Percentiles rank a stretch among this genome's conserved stretches.
Conservation (phyloP, 192 early-diverging fungal genomes). For the Podila epicladia region DNA sequence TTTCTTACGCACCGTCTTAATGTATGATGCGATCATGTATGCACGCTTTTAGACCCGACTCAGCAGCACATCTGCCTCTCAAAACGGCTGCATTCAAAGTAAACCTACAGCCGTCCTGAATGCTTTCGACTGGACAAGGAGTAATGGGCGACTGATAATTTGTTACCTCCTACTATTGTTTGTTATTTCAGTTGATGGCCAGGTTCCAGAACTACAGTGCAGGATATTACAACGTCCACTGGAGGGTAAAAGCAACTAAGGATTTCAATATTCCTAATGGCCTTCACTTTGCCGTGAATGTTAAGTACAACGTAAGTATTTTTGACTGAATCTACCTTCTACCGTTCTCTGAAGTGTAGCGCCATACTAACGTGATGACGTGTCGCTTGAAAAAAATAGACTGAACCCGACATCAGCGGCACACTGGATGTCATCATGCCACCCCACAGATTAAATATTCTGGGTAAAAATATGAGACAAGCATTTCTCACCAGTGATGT, state of each 20-base stretch:
- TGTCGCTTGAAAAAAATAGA: neutral
- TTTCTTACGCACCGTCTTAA: too few species aligned
- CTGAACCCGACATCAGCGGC: slow-evolving; percentile 41
- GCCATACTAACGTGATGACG: neutral
- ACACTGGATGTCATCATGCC: slow-evolving; percentile 38
- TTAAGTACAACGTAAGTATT: slow-evolving; percentile 36
- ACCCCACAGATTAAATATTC: slow-evolving; percentile 9
- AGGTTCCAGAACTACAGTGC: slow-evolving; percentile 22
- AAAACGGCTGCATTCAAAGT: slow-evolving; percentile 34
- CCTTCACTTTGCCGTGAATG: slow-evolving; percentile 26
- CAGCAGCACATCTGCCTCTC: slow-evolving; percentile 15
- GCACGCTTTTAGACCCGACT: slow-evolving; percentile 8
- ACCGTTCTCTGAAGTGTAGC: too few species aligned
- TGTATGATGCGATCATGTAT: too few species aligned
- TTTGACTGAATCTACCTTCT: neutral
- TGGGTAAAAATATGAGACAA: slow-evolving; percentile 15
- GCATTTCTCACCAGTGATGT: neutral
- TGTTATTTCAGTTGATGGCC: slow-evolving; percentile 15
- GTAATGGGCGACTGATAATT: neutral
- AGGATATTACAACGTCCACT: slow-evolving; percentile 27
- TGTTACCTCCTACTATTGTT: neutral
- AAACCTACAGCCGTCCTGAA: neutral
- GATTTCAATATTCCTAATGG: slow-evolving; percentile 36
- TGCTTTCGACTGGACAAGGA: neutral
- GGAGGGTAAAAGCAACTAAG: slow-evolving; percentile 26